Conservation (phyloP, 108 stramenopile genomes). For the Cyclotella sp. region DNA sequence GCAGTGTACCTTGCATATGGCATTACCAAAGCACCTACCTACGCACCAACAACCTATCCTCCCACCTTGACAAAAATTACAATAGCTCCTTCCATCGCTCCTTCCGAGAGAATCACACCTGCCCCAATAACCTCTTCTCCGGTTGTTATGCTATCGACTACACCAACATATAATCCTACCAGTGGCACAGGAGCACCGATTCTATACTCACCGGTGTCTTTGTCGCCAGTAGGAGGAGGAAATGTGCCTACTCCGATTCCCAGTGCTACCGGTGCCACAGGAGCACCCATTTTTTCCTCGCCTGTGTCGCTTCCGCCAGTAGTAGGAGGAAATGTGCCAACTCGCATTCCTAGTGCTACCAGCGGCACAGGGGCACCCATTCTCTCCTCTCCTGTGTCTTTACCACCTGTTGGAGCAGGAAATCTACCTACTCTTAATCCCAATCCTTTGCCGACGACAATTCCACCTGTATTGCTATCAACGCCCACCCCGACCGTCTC, state of each 20-base stretch:
- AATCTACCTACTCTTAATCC: not conserved
- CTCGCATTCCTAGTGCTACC: not conserved
- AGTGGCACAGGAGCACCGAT: not conserved
- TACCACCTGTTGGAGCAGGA: not conserved
- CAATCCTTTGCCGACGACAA: not conserved
- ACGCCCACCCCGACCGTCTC: not conserved
- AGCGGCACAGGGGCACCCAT: too few relatives aligned
- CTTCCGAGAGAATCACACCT: not conserved
- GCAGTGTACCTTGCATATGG: constrained; percentile 8
- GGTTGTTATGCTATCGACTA: not conserved
- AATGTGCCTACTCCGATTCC: not conserved
- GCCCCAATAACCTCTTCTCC: not conserved
- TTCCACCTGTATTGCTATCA: not conserved
- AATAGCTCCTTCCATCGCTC: not conserved
- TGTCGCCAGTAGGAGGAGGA: not conserved
- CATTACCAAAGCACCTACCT: constrained; percentile 3
- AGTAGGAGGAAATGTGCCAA: not conserved
- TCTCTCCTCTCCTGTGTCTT: too few relatives aligned
- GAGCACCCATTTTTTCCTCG: not conserved
- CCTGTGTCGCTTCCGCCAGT: not conserved
- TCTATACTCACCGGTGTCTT: too few relatives aligned
- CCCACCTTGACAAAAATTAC: not conserved
- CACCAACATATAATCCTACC: constrained; percentile 1
- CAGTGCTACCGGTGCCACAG: not conserved
- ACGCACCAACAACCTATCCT: constrained; percentile 13